Percentiles rank a stretch among this genome's conserved stretches.
Evolutionary conservation across 805 yeast species (phyloP).

Genomic region (Candida caryicola): DNA sequence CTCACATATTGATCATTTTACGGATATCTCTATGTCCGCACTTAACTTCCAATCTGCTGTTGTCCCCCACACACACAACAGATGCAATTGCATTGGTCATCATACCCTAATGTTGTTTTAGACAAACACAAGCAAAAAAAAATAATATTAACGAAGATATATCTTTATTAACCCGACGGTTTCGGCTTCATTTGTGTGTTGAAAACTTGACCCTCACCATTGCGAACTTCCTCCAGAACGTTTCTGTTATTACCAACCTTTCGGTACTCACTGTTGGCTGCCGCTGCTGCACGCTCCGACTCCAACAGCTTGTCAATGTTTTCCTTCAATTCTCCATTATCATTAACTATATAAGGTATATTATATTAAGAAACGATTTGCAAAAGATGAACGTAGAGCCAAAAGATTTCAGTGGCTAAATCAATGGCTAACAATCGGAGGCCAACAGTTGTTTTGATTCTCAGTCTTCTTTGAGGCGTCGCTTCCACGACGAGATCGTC

Average conservation of each 20-base stretch:
- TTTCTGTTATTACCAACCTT: neutral
- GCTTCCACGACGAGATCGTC: too few species aligned
- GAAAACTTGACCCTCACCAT: neutral
- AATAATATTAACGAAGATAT: neutral
- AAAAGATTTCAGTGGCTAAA: too few species aligned
- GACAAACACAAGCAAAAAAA: neutral
- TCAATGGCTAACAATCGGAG: too few species aligned
- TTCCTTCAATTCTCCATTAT: neutral
- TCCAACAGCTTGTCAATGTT: neutral
- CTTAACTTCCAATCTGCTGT: too few species aligned
- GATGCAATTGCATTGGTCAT: neutral
- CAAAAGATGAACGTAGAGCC: too few species aligned
- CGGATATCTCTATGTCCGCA: conserved; percentile 2
- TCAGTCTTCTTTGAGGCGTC: too few species aligned
- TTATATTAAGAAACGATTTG: neutral
- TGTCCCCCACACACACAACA: neutral
- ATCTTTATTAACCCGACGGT: neutral
- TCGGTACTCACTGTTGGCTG: neutral
- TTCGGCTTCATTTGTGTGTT: neutral
- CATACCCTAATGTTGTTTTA: neutral
- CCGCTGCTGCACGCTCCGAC: neutral
- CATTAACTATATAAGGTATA: neutral
- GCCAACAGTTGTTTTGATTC: too few species aligned
- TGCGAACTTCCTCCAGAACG: neutral
- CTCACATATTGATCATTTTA: conserved; percentile 2